Base-by-base conservation (phyloP, 1,139 yeast species). In the Hansenula lynferdii region DNA sequence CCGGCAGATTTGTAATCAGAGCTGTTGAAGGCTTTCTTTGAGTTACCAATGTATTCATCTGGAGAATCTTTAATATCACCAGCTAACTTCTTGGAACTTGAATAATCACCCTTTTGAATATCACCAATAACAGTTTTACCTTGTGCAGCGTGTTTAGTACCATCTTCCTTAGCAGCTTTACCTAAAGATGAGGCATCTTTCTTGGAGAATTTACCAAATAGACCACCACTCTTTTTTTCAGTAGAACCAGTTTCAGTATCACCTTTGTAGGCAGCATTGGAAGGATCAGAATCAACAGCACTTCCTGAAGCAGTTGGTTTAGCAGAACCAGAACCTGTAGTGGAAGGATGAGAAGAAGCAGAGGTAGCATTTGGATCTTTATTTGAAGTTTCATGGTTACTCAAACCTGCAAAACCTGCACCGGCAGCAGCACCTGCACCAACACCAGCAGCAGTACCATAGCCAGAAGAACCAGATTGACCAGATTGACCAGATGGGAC, bases 51-150 rank as follows among this genome's bases (percentile, higher is more conserved):
- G 36, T 51, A 49, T 10, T 49, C 43, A 18, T 50, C 39, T 35
- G 57, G 55, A 15, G 48, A 42, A 12, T 40, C 30, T 18, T 41
- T 40, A 21, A 44, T 38, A n/a, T 42, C 40, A 20, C 43, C 34
- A 21, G 53, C 48, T n/a, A 53, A 44, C 12, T 41, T 32, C 31
- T 41, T 36, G 15, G 42, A 37, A 32, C 41, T 36, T 12, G 55
- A 43, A 20, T 45, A 38, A 42, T 58, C 56, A 28, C 44, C 48
- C 25, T 51, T 47, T 18, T 45, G 36, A 35, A 53, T 43, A 42
- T 60, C 59, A 32, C 44, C 49, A 28, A 57, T 50, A 34, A 52
- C 45, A 18, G 51, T 49, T 42, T 49, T 51, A 27, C 53, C 50
- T 20, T 50, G 46, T 8, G 59, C 49, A 19, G 48, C 42, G 31